Evolutionary conservation across 2,329 filamentous ascomycete species (phyloP).

Genomic region (Ramularia collo-cygni): DNA sequence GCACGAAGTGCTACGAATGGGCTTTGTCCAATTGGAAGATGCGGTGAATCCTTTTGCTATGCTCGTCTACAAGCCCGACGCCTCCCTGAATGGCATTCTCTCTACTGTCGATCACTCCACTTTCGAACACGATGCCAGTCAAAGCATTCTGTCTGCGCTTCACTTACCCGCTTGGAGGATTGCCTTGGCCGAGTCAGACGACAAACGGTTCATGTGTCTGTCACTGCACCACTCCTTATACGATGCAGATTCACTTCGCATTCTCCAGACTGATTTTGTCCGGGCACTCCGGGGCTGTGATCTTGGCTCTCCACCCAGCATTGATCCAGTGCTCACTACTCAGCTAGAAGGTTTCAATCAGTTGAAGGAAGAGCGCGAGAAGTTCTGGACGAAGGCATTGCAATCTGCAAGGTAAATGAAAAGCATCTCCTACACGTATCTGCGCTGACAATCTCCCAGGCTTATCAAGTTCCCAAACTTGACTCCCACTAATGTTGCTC

Average conservation of each 20-base stretch:
- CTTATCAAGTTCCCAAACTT: slow-evolving; percentile 70
- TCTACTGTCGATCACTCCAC: slow-evolving; percentile 21
- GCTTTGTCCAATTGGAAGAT: slow-evolving; percentile 60
- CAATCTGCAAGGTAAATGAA: slow-evolving; percentile 10
- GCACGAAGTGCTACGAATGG: slow-evolving; percentile 70
- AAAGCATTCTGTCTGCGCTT: slow-evolving; percentile 38
- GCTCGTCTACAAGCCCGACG: slow-evolving; percentile 50
- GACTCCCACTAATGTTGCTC: slow-evolving; percentile 50
- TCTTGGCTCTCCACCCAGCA: slow-evolving; percentile 23
- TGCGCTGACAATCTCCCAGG: slow-evolving; percentile 5
- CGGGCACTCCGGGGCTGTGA: slow-evolving; percentile 30
- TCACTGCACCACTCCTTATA: slow-evolving; percentile 76
- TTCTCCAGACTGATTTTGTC: slow-evolving; percentile 56
- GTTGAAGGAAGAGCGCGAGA: slow-evolving; percentile 4
- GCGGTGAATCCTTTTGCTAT: slow-evolving; percentile 62
- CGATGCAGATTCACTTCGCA: slow-evolving; percentile 67
- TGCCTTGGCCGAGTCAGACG: slow-evolving; percentile 36
- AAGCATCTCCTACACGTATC: not conserved
- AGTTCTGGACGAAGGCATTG: slow-evolving; percentile 57
- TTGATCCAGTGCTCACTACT: slow-evolving; percentile 39
- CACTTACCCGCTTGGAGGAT: slow-evolving; percentile 59
- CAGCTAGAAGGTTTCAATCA: slow-evolving; percentile 24
- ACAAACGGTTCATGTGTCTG: slow-evolving; percentile 35
- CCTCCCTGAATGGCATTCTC: not conserved
- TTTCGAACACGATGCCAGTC: slow-evolving; percentile 19